Base-by-base conservation (phyloP, 805 yeast genomes). In the Kazachstania taianensis region DNA sequence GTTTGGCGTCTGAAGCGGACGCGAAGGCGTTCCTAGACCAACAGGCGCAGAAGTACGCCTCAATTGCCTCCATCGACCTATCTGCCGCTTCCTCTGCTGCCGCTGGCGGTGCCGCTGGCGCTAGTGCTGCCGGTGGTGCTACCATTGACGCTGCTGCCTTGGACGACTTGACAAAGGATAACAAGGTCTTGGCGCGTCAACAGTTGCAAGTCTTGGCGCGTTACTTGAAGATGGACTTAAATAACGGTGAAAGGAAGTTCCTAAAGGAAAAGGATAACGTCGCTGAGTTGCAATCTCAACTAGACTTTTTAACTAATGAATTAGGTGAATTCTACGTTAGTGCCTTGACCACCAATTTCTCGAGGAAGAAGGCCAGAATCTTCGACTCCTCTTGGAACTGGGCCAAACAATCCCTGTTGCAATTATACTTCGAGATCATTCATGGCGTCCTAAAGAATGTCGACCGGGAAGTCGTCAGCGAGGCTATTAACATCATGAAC, bases 351-450 rank as follows among this genome's bases (percentile, higher is more conserved):
- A 95, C 97, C 28, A 76, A 80, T 4, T 92, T 92, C 67, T 82
- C 95, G 22, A 72, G 89, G 43, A 73, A 82, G 65, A 92, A 92
- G 69, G 94, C 96, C 20, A 82, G 98, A 69, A 78, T 81, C 37
- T 92, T 89, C 62, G 97, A 92, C 65, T 86, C 96, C 16, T 86
- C 87, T 65, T 92, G 98, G 98, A 94, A 94, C 65, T 92, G 98
- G 98, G 96, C 97, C 32, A 83, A 96, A 64, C 98, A 92, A 69
- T 95, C 92, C 60, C 82, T 92, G 42, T 68, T 92, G 50, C 75
- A 86, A 33, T 80, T 92, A 84, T 92, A 83, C 67, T 92, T 75
- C 59, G 96, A 92, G 63, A 86, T 92, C 53, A 86, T 92, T 50
- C 94, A 92, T 62, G 98, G 98, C 61, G 80, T 83, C 45, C 73